phyloP scores from a whole-genome alignment of 352 stramenopile genomes.

The Halophytophthora polymorphica region DNA sequence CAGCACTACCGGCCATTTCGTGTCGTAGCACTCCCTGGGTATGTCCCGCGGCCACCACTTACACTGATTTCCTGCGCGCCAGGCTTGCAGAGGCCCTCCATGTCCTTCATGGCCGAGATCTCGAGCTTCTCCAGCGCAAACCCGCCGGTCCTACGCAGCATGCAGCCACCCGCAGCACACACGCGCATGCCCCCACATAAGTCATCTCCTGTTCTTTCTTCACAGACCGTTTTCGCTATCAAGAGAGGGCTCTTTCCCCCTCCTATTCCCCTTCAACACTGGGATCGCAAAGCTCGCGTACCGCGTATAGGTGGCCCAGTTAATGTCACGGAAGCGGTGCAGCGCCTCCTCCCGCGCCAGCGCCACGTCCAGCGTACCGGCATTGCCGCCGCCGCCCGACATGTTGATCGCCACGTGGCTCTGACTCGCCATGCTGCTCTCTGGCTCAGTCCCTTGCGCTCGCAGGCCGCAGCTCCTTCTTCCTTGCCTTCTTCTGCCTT shows the following conservation, averaged over 20 bases:
- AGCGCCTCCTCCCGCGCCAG: conserved; percentile 79
- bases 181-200: background rate
- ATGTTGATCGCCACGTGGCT: conserved; percentile 75
- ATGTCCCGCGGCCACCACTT: conserved; percentile 11
- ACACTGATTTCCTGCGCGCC: conserved; percentile 56
- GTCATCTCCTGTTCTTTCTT: background rate
- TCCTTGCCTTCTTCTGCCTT: too few species aligned
- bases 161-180: background rate
- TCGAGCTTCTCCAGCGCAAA: conserved; percentile 87
- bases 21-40: background rate
- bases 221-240: too few species aligned
- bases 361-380: conserved; percentile 61
- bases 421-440: conserved; percentile 45
- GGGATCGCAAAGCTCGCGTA: conserved; percentile 19
- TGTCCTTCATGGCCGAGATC: conserved; percentile 80
- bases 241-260: too few species aligned
- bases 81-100: conserved; percentile 75
- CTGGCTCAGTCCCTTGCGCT: background rate
- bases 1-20: background rate
- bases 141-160: conserved; percentile 41
- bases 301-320: conserved; percentile 88
- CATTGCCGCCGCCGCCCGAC: conserved; percentile 26
- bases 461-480: too few species aligned
- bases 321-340: conserved; percentile 87
- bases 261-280: background rate